Evolutionary conservation across 2,329 filamentous ascomycete species (phyloP).

Genomic region (Pyricularia pennisetigena): DNA sequence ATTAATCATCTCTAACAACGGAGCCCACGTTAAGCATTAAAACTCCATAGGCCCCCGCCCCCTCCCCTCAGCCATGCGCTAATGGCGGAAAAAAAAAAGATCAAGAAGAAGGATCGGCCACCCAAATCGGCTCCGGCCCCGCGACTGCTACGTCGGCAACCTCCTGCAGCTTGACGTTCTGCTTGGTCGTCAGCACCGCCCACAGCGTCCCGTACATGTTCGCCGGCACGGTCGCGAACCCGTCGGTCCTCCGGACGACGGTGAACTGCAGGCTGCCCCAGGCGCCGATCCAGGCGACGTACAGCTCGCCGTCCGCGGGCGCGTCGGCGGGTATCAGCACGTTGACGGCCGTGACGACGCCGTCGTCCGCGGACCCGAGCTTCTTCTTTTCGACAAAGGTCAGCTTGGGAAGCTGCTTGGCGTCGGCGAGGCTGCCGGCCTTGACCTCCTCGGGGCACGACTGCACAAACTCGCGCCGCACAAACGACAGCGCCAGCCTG

Average conservation of each 20-base stretch:
- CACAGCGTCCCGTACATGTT: conserved; percentile 25
- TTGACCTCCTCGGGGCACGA: conserved; percentile 11
- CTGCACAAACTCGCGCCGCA: conserved; percentile 18
- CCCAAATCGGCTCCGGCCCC: conserved; percentile 25
- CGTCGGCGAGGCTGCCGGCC: conserved; percentile 7
- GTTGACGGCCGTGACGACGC: conserved; percentile 11
- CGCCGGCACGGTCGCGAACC: conserved; percentile 17
- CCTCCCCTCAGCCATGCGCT: no score
- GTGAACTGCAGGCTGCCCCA: conserved; percentile 24
- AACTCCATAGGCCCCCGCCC: no score
- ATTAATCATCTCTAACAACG: no score
- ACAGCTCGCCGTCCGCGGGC: conserved; percentile 12
- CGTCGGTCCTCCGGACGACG: conserved; percentile 12
- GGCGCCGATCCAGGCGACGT: conserved; percentile 25
- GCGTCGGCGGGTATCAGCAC: conserved; percentile 13
- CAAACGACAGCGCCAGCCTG: conserved; percentile 21
- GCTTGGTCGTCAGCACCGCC: conserved; percentile 20
- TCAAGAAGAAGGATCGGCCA: conserved; percentile 8
- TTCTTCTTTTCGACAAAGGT: conserved; percentile 11
- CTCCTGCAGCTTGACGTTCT: conserved; percentile 12
- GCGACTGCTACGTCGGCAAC: conserved; percentile 17
- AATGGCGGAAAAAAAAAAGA: no score
- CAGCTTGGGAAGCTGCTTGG: conserved; percentile 14
- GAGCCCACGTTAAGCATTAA: no score
- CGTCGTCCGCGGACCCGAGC: conserved; percentile 9